phyloP scores from a whole-genome alignment of 2,329 filamentous ascomycete species.

The Fusarium verticillioides region DNA sequence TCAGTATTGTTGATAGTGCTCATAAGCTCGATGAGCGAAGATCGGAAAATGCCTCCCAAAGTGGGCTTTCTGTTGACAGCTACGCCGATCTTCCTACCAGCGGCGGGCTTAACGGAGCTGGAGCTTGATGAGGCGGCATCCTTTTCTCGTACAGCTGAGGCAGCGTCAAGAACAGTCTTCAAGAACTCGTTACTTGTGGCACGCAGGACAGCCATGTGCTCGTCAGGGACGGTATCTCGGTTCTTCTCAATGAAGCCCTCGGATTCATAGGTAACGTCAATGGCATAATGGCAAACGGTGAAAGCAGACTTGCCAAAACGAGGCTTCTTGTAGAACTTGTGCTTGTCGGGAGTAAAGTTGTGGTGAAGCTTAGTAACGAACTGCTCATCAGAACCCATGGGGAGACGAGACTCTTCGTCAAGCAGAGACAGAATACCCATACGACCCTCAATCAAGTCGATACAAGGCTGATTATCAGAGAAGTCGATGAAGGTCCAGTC shows the following conservation, averaged over 20 bases:
- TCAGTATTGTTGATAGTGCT: slow-evolving; percentile 97
- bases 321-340: slow-evolving; percentile 98
- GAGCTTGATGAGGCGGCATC: slow-evolving; percentile 74
- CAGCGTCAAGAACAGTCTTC: slow-evolving; percentile 83
- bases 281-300: slow-evolving; percentile 97
- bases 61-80: slow-evolving; percentile 97
- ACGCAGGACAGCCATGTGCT: slow-evolving; percentile 93
- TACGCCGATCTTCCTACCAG: slow-evolving; percentile 87
- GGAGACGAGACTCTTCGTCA: slow-evolving; percentile 94
- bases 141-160: slow-evolving; percentile 88
- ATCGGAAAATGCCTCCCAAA: slow-evolving; percentile 98
- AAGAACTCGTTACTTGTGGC: slow-evolving; percentile 88
- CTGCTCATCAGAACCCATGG: slow-evolving; percentile 97
- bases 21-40: slow-evolving; percentile 98
- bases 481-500: slow-evolving; percentile 99
- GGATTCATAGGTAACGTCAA: slow-evolving; percentile 98
- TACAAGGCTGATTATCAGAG: slow-evolving; percentile 98
- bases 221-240: slow-evolving; percentile 96
- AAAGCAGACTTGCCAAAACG: slow-evolving; percentile 97
- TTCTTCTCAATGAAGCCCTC: slow-evolving; percentile 99
- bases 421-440: slow-evolving; percentile 91
- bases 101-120: slow-evolving; percentile 80
- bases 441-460: slow-evolving; percentile 97
- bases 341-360: slow-evolving; percentile 90
- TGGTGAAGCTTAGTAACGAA: slow-evolving; percentile 97